Base-by-base conservation (phyloP, 495 filamentous ascomycete genomes). In the Bombardia bombarda region DNA sequence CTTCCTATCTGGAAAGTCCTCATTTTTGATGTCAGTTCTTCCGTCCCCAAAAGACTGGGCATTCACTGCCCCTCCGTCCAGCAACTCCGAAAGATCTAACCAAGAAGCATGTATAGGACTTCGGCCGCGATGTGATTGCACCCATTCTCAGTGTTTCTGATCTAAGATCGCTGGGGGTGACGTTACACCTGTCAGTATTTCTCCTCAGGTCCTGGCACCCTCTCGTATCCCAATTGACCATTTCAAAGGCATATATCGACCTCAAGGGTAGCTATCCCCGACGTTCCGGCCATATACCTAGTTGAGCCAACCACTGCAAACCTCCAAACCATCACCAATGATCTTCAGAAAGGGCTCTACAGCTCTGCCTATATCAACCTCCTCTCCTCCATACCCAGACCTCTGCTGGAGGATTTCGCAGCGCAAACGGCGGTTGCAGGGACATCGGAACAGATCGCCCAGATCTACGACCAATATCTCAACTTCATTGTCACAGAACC, bases 401-500 rank as follows among this genome's bases (percentile, higher is more conserved):
- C 89, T 12, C 72, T 99, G 19, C 80, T 99, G 39, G 93, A 99
- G 70, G 90, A 97, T 48, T 97, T 97, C 58, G 93, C 90, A 7
- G 75, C 83, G 14, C 79, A 93, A 57, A 90, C 92, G 26, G 93
- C 87, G 1, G 64, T 83, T 17, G 80, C 85, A 16, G 84, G 81
- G 10, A 92, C 88, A 3, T 78, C 88, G 2, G 90, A 96, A 51
- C 79, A 83, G 48, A 85, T 99, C 40, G 79, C 88, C 13, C 90
- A 95, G 53, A 80, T 99, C 25, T 99, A 83, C 53, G 93, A 99
- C 58, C 93, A 99, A 57, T 96, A 97, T 46, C 75, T 99, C 30
- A 99, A 99, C 58, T 99, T 97, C 59, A 85, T 97, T 43, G 90
- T 96, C 35, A 84, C 82, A 13, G 93, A 99, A 63, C 90, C 92